Evolutionary conservation across 2,329 filamentous ascomycete species (phyloP), one percentile per base, ranked within the genome.

Genomic region (Ceratocystis colombiana): DNA sequence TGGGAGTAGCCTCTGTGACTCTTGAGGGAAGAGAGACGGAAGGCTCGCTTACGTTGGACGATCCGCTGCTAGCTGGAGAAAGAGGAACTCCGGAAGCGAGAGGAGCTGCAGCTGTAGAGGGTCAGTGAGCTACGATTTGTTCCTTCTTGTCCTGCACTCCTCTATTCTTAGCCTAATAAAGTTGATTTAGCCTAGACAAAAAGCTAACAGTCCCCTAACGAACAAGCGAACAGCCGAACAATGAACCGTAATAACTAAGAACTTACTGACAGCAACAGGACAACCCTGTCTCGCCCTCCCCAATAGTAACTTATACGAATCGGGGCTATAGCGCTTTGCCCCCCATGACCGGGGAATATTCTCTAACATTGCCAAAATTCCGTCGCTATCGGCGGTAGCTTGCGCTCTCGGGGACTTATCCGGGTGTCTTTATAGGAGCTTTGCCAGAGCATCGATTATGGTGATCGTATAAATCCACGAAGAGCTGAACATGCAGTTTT

Each of bases 11-110:
- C 4, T 55, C 50, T 3, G 61, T 67, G 30, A 20, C 62, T 33
- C 28, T 64, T 30, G 64, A 65, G 55, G 64, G 64, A 44, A 30
- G 37, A 46, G 61, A 64, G 41, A n/a, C 33, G 17, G 65, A 67
- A 53, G 65, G 65, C 15, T 41, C 22, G 12, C 63, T 67, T 33
- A 67, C 65, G 44, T 25, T 67, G 22, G 65, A 64, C 33, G 61
- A 67, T 25, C 65, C 65, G 20, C 22, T 67, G 46, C 50, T 67
- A 22, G 33, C 48, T 10, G 61, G 57, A 15, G 65, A 64, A 20
- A 62, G 61, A 41, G 37, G 37, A 41, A 41, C 37, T 41, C 20
- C 45, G n/a, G 44, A 48, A 63, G 20, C 28, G 44, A 50, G 61
- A 30, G 44, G 33, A 53, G 20, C 28, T 22, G 33, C 44, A 30